Base-by-base conservation (phyloP, 371 early-diverging fungal species). In the Batrachochytrium dendrobatidis region DNA sequence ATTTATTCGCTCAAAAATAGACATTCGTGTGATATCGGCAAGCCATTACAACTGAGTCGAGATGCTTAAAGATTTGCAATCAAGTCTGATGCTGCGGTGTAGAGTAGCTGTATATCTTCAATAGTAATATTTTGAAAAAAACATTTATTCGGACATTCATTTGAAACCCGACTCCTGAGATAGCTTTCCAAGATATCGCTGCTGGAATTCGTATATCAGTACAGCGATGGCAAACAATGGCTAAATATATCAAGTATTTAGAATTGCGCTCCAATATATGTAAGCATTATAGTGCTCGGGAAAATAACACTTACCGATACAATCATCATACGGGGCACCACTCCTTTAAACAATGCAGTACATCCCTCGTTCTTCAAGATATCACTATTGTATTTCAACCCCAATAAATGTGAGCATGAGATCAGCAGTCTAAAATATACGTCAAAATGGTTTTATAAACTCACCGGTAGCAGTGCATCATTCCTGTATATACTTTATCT, bases 141-240 rank as follows among this genome's bases (percentile, higher is more conserved):
- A n/a, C n/a, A n/a, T n/a, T n/a, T n/a, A n/a, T n/a, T n/a, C n/a
- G n/a, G n/a, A n/a, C n/a, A n/a, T n/a, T n/a, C n/a, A n/a, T n/a
- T n/a, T n/a, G n/a, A n/a, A n/a, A n/a, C n/a, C n/a, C n/a, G n/a
- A n/a, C n/a, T n/a, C n/a, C n/a, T n/a, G n/a, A n/a, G n/a, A n/a
- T n/a, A 39, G 39, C 39, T 39, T 39, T 22, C 32, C 35, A 35
- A 63, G 34, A 5, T 46, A 51, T 25, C 64, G 39, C 48, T 94
- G 92, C 48, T 92, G 75, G 12, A 92, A 58, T 71, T 94, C 95
- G 56, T 92, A 94, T 20, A 85, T 86, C 73, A 90, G 85, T 58
- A 94, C 69, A 1, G 95, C 92, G 17, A 87, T 83, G 71, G 93
- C 95, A 66, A 93, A 94, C 70, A 92, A 91, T 24, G 95, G 95